Conservation (phyloP, 768 basidiomycete genomes). For the Russula sp. region DNA sequence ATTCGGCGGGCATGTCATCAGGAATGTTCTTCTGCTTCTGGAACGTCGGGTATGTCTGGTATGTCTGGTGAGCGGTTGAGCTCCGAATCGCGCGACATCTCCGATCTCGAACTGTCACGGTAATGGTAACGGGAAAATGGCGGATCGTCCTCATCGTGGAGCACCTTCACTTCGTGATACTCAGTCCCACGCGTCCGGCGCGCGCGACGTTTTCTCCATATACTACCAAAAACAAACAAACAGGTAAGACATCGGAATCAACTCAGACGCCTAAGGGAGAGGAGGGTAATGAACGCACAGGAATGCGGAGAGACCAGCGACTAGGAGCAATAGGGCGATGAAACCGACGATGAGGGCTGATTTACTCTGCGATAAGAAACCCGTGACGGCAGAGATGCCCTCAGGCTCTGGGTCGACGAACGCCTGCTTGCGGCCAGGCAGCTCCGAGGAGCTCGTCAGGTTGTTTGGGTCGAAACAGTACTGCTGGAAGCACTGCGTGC, state of each 20-base stretch:
- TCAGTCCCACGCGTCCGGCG: neutral
- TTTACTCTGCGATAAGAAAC: conserved; percentile 48
- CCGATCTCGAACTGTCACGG: neutral
- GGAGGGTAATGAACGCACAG: conserved; percentile 36
- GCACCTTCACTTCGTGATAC: conserved; percentile 12
- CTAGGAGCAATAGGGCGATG: conserved; percentile 42
- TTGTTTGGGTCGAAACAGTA: conserved; percentile 36
- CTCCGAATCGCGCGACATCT: neutral
- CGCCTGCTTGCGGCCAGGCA: conserved; percentile 41
- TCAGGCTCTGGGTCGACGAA: conserved; percentile 58
- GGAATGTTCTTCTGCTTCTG: neutral
- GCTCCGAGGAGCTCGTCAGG: conserved; percentile 28
- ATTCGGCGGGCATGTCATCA: no score
- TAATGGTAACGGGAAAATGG: neutral
- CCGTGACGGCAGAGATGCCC: conserved; percentile 43
- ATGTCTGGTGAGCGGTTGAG: neutral
- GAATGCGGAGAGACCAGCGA: conserved; percentile 40
- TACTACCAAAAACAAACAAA: conserved; percentile 1
- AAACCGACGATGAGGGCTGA: conserved; percentile 49
- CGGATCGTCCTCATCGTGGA: conserved; percentile 13
- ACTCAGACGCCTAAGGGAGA: neutral
- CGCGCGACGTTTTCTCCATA: conserved; percentile 26
- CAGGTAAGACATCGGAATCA: neutral
- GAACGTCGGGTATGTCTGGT: no score
- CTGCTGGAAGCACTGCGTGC: conserved; percentile 34